phyloP scores from a whole-genome alignment of 257 asterid genomes.

The Prunella vulgaris region DNA sequence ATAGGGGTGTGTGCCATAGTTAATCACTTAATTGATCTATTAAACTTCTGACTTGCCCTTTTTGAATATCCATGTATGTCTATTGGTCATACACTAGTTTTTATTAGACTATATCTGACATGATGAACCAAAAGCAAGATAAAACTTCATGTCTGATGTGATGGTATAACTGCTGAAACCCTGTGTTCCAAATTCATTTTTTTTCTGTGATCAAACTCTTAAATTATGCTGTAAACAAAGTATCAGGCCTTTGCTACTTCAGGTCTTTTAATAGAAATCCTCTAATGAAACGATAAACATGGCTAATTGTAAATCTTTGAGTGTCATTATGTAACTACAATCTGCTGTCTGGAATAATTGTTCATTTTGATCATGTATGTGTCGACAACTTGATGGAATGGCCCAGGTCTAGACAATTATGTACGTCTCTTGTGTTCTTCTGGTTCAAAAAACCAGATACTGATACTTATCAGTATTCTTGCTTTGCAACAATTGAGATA shows the following conservation, averaged over 20 bases:
- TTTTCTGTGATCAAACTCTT: background rate
- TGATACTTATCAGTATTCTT: background rate
- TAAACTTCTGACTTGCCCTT: background rate
- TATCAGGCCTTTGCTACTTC: background rate
- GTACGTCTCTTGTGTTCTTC: background rate
- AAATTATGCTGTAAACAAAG: background rate
- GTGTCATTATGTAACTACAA: background rate
- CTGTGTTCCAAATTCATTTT: background rate
- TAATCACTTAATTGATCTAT: background rate
- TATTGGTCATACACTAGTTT: background rate
- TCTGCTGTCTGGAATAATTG: background rate
- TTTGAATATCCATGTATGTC: background rate
- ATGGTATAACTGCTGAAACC: background rate
- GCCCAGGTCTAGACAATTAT: background rate
- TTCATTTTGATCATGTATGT: background rate
- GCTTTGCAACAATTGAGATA: background rate
- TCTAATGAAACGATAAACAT: background rate
- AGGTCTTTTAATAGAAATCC: background rate
- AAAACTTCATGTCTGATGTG: background rate
- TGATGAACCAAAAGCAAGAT: background rate
- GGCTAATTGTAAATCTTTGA: background rate
- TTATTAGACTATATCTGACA: background rate
- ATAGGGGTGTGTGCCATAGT: background rate
- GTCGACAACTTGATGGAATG: background rate
- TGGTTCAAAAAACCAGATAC: background rate